phyloP scores from a whole-genome alignment of 768 basidiomycete genomes.

The Boletus sensibilis region DNA sequence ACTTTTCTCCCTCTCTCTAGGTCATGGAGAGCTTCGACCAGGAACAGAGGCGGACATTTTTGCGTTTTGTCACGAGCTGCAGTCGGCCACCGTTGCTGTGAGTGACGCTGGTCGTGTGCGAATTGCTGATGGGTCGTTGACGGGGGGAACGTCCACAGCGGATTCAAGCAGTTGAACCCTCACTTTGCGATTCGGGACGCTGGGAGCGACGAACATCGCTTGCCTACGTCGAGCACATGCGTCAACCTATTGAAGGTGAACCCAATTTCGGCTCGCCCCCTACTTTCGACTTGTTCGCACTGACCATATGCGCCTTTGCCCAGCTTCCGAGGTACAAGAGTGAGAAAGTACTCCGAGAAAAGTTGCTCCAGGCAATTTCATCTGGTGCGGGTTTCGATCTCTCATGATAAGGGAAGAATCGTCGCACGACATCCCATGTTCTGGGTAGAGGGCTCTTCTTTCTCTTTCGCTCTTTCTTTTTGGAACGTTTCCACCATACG shows the following conservation, averaged over 20 bases:
- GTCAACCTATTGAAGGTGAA: slow-evolving; percentile 87
- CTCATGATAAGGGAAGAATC: slow-evolving; percentile 46
- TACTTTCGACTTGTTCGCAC: not conserved
- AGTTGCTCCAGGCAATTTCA: slow-evolving; percentile 83
- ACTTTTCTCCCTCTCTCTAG: slow-evolving; percentile 30
- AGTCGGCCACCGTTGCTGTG: slow-evolving; percentile 85
- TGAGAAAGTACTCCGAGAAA: slow-evolving; percentile 63
- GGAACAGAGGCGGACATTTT: slow-evolving; percentile 70
- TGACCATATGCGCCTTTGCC: not conserved
- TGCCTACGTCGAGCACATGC: slow-evolving; percentile 83
- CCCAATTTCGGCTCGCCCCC: not conserved
- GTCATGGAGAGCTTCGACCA: slow-evolving; percentile 80
- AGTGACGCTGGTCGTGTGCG: slow-evolving; percentile 26
- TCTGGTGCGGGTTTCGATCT: slow-evolving; percentile 92
- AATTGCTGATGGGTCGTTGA: not conserved
- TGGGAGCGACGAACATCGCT: slow-evolving; percentile 64
- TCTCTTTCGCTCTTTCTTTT: not conserved
- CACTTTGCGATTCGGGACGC: slow-evolving; percentile 86
- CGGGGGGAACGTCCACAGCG: slow-evolving; percentile 39
- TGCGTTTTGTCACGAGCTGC: slow-evolving; percentile 93
- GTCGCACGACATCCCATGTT: not conserved
- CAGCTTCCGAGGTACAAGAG: slow-evolving; percentile 71
- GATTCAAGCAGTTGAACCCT: slow-evolving; percentile 85
- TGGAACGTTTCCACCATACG: not conserved
- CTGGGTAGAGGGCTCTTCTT: not conserved